Percentiles rank a stretch among this genome's conserved stretches.
phyloP scores from a whole-genome alignment of 1,284 basidiomycete genomes.

The Exobasidium cylindrosporum region DNA sequence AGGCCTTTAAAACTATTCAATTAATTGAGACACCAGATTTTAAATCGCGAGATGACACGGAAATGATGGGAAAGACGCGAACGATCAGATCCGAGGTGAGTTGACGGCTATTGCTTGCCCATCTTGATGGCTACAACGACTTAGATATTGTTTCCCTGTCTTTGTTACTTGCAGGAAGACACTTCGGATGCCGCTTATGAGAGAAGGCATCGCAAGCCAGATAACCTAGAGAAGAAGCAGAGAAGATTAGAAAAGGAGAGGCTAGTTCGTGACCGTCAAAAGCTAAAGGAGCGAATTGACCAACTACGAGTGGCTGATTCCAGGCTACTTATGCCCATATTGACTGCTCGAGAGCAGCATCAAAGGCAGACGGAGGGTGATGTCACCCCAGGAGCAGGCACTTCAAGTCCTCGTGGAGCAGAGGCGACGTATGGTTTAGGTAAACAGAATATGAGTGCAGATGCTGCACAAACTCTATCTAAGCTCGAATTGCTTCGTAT shows the following conservation, averaged over 20 bases:
- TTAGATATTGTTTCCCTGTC: too few species aligned
- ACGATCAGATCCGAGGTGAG: conserved; percentile 28
- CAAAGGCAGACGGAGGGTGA: conserved; percentile 13
- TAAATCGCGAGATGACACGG: conserved; percentile 32
- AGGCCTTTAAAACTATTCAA: conserved; percentile 12
- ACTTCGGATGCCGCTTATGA: conserved; percentile 81
- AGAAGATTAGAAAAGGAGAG: conserved; percentile 84
- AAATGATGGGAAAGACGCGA: conserved; percentile 42
- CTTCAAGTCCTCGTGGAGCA: conserved; percentile 10
- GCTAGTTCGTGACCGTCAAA: conserved; percentile 83
- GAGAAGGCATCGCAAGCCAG: conserved; percentile 78
- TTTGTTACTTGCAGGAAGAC: conserved; percentile 59
- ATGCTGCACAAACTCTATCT: not conserved
- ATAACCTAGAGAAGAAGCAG: conserved; percentile 78
- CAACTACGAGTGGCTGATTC: conserved; percentile 72
- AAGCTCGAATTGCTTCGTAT: conserved; percentile 30
- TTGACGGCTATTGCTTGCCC: not conserved
- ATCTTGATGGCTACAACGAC: conserved; percentile 3
- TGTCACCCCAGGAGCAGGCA: not conserved
- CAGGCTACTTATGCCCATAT: conserved; percentile 32
- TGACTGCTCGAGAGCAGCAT: conserved; percentile 32
- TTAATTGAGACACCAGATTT: conserved; percentile 46
- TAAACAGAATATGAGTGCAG: not conserved
- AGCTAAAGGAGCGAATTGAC: conserved; percentile 81
- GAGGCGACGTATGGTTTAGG: not conserved